Evolutionary conservation across 2,329 filamentous ascomycete genomes (phyloP), one percentile per base, ranked within the genome.

Genomic region (Herpotrichia juniperi): DNA sequence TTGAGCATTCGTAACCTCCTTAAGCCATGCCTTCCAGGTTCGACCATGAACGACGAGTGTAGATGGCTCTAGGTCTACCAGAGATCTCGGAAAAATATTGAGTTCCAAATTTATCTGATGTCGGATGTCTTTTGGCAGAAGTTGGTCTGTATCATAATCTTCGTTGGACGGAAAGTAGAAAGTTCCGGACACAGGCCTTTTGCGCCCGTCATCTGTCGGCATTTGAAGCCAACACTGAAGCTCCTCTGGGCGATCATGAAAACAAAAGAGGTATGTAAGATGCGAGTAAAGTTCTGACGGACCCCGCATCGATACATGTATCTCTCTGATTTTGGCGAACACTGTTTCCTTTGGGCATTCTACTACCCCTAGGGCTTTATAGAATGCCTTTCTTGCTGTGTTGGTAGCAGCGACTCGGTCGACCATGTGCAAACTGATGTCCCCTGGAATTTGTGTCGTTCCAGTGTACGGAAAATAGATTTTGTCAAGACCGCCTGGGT

Each of bases 401-500:
- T 52, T 40, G 1, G 9, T 24, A 4, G 61, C 45, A 9, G 59
- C 62, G 10, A 3, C 10, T 22, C 10, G 12, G 5, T 58, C 52
- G 2, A 63, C 40, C 5, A 65, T 22, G 12, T 39, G 16, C 12
- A 65, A 37, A 16, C 14, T 11, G 7, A 62, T 24, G 7, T 42
- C 48, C 0, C 31, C 19, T 14, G 62, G 62, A 17, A 66, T 62
- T 5, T 32, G 22, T 2, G 48, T 39, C 2, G 24, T 31, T 4
- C 35, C 48, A 17, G 46, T 56, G 12, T 11, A 46, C 0, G 61
- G 46, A 46, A 66, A 63, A 40, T 65, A 63, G 2, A 63, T 51
- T 2, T 54, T 42, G 2, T 22, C 3, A 21, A 39, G 17, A 19
- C 46, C 47, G 6, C 53, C 49, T 10, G n/a, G 47, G 12, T 50